These are phyloP conservation scores for Rosa persica DNA, from an alignment of 306 rosid genomes.

Conservation along the genomic window DNA sequence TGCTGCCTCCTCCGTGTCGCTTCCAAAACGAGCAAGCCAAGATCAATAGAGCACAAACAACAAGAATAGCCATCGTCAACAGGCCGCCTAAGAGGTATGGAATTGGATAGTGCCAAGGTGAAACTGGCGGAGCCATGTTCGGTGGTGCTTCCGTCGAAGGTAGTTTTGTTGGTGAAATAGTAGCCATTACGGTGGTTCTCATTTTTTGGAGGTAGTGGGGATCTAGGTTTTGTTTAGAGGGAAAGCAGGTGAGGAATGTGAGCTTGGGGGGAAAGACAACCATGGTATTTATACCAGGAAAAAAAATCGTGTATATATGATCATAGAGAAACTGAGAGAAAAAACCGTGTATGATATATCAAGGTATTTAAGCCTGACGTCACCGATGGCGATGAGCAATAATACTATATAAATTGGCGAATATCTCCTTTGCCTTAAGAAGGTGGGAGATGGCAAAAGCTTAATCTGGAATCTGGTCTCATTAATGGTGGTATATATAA, in stretches of 20 bases:
- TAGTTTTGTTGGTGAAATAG: neutral
- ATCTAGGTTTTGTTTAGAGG: neutral
- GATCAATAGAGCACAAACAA: conserved; percentile 74
- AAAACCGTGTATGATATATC: neutral
- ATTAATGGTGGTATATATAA: neutral
- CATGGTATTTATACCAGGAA: conserved; percentile 44
- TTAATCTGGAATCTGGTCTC: neutral
- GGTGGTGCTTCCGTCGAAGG: neutral
- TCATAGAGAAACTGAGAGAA: neutral
- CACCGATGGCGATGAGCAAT: neutral
- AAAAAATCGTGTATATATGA: neutral
- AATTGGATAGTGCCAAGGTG: conserved; percentile 89
- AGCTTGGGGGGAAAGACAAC: conserved; percentile 32
- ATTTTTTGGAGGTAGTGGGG: conserved; percentile 23
- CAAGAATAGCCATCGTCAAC: conserved; percentile 77
- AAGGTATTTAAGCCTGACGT: neutral
- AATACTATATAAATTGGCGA: neutral
- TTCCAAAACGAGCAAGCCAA: conserved; percentile 84
- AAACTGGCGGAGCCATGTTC: conserved; percentile 20
- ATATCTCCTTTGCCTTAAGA: neutral
- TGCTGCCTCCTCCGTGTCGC: conserved; percentile 28
- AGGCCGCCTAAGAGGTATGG: conserved; percentile 90
- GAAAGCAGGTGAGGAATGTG: conserved; percentile 18
- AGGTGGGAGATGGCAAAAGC: neutral
- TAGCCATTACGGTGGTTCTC: conserved; percentile 40